Conservation (phyloP, 2,329 filamentous ascomycete genomes). For the Aotearoamyces nothofagi region DNA sequence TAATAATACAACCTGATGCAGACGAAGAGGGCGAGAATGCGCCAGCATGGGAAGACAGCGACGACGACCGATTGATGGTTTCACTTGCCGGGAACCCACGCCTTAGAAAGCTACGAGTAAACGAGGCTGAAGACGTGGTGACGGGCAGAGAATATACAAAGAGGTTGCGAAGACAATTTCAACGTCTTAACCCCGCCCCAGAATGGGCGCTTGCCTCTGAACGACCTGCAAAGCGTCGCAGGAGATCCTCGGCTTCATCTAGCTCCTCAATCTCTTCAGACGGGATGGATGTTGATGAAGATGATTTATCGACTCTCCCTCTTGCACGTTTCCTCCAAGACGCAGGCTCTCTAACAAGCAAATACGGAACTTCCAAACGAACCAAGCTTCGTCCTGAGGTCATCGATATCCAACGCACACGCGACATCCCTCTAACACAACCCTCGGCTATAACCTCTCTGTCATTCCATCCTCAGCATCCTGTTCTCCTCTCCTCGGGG, state of each 20-base stretch:
- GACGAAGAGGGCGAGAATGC: conserved; percentile 27
- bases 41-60: conserved; percentile 83
- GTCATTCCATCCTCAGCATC: conserved; percentile 77
- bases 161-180: conserved; percentile 65
- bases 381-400: conserved; percentile 73
- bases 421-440: conserved; percentile 70
- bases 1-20: conserved; percentile 8
- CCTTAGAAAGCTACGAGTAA: conserved; percentile 68
- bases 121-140: conserved; percentile 73
- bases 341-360: conserved; percentile 45
- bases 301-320: conserved; percentile 54
- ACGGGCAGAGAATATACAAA: conserved; percentile 73
- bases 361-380: conserved; percentile 35
- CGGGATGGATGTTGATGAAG: conserved; percentile 36
- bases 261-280: conserved; percentile 22
- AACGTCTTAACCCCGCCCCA: conserved; percentile 42
- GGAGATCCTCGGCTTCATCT: conserved; percentile 33
- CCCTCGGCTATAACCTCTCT: conserved; percentile 69
- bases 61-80: conserved; percentile 76
- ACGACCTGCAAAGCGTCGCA: conserved; percentile 32
- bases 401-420: conserved; percentile 76
- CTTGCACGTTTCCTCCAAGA: conserved; percentile 69
- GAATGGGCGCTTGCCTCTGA: conserved; percentile 41
- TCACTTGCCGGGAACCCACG: conserved; percentile 65
- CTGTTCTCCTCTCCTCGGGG: conserved; percentile 80